Percentiles rank a stretch among this genome's conserved stretches.
phyloP scores from a whole-genome alignment of 176 grass and related monocot species.

The Aechmea fasciata region DNA sequence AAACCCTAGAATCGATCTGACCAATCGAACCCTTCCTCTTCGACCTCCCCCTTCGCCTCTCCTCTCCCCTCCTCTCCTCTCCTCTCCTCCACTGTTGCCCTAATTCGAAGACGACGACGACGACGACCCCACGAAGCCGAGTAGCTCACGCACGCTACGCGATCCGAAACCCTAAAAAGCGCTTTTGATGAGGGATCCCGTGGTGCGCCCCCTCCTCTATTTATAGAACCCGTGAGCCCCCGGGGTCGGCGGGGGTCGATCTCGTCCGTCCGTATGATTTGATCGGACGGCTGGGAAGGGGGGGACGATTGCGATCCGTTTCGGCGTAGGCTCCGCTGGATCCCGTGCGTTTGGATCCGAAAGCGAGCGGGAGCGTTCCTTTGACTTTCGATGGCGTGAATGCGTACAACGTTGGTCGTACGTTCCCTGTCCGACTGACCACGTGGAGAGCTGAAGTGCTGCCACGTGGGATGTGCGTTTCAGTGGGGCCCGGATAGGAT shows the following conservation, averaged over 20 bases:
- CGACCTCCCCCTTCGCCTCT: conserved; percentile 19
- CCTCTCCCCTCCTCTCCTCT: conserved; percentile 2
- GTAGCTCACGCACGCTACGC: background rate
- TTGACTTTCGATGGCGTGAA: background rate
- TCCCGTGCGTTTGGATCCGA: conserved; percentile 1
- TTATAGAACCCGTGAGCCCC: conserved; percentile 24
- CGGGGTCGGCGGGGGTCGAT: conserved; percentile 10
- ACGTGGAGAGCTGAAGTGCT: background rate
- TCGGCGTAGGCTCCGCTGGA: conserved; percentile 6
- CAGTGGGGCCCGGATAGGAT: too few species aligned
- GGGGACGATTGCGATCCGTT: conserved; percentile 3
- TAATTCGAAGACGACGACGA: background rate
- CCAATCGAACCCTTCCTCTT: background rate
- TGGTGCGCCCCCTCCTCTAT: conserved; percentile 6
- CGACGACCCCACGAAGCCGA: background rate
- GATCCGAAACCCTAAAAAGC: conserved; percentile 13
- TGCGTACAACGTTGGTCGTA: background rate
- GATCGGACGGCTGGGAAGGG: conserved; percentile 22
- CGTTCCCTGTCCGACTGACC: background rate
- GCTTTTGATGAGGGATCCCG: background rate
- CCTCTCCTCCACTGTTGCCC: conserved; percentile 8
- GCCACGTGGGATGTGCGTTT: background rate
- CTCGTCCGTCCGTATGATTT: conserved; percentile 13
- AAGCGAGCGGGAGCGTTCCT: background rate
- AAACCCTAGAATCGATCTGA: background rate